A percentile compares a stretch with the other conserved stretches of the same genome.
These are phyloP conservation scores for Arbutus unedo DNA, from an alignment of 148 eudicot species.

Conservation along the genomic window DNA sequence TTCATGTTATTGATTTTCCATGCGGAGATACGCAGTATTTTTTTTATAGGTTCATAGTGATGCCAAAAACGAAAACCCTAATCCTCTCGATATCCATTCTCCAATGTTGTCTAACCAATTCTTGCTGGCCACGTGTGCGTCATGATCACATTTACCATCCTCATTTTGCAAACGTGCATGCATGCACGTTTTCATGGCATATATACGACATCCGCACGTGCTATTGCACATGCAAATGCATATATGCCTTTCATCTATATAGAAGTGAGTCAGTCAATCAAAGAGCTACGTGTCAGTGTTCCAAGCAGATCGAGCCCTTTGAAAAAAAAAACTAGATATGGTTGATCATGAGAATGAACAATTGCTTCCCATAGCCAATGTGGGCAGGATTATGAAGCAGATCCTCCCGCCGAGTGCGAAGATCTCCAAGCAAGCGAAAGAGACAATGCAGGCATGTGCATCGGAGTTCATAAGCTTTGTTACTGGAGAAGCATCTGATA, in stretches of 20 bases:
- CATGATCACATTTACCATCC: background rate
- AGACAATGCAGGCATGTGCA: slow-evolving; percentile 57
- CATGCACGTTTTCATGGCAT: background rate
- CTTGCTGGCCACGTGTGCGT: background rate
- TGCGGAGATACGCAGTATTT: background rate
- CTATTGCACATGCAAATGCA: background rate
- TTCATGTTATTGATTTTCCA: no score
- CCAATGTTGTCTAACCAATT: background rate
- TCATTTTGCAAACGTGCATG: background rate
- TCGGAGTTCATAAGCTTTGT: slow-evolving; percentile 60
- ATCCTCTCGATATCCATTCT: background rate
- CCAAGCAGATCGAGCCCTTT: background rate
- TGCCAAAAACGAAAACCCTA: background rate
- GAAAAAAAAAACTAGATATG: slow-evolving; percentile 22
- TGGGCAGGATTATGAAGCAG: slow-evolving; percentile 55
- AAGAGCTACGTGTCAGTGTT: slow-evolving; percentile 7
- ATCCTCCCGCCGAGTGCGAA: slow-evolving; percentile 47
- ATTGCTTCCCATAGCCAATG: slow-evolving; percentile 55
- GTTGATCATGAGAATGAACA: slow-evolving; percentile 35
- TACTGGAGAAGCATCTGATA: slow-evolving; percentile 54
- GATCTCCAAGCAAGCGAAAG: slow-evolving; percentile 58
- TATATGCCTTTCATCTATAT: background rate
- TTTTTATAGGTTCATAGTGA: background rate
- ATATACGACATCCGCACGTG: background rate
- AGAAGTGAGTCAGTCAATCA: background rate